Percentiles rank a stretch among this genome's conserved stretches.
These are phyloP conservation scores for Scheffersomyces titani DNA, from an alignment of 1,139 yeast genomes.

Conservation along the genomic window DNA sequence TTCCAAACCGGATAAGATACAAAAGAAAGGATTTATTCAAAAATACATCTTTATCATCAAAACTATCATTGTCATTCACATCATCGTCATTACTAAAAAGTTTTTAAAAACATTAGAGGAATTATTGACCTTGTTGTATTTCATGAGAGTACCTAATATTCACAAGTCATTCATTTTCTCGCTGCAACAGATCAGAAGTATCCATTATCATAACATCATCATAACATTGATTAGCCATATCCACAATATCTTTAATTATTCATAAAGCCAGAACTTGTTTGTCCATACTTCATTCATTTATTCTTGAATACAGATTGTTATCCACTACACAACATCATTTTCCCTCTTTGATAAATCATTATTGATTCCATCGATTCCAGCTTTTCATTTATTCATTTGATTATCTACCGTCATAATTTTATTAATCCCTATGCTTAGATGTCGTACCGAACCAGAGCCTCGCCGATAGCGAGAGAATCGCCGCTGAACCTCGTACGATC, in stretches of 20 bases:
- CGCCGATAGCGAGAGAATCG: neutral
- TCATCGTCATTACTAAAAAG: neutral
- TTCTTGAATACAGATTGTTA: too few relatives aligned
- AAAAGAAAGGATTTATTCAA: too few relatives aligned
- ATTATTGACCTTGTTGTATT: neutral
- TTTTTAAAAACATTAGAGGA: neutral
- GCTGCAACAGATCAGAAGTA: too few relatives aligned
- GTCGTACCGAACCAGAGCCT: neutral
- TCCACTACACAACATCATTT: neutral
- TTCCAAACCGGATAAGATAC: neutral
- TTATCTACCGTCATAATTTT: neutral
- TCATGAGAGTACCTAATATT: neutral
- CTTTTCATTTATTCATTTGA: neutral
- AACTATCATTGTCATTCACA: neutral
- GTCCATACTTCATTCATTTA: neutral
- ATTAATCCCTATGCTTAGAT: neutral
- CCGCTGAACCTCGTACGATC: neutral
- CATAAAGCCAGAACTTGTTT: neutral
- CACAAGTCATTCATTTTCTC: too few relatives aligned
- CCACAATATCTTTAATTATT: neutral
- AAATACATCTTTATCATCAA: neutral
- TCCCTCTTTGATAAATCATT: neutral
- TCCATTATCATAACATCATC: too few relatives aligned
- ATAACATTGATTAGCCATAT: too few relatives aligned
- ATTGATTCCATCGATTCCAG: neutral